Percentiles rank a stretch among this genome's conserved stretches.
Conservation (phyloP, 345 rosid genomes). For the Brassica rapa region DNA sequence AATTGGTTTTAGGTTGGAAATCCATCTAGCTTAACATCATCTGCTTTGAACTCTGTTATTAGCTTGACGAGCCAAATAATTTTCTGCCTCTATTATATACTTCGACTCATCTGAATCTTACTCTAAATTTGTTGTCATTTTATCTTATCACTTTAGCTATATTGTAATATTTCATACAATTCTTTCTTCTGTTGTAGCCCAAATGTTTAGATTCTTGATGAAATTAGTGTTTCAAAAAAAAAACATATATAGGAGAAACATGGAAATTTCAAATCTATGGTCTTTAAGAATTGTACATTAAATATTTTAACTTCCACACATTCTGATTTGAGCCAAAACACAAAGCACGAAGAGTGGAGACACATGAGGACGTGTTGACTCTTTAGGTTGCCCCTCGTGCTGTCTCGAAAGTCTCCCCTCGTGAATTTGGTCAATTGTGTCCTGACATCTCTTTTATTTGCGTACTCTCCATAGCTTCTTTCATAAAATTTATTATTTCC, state of each 20-base stretch:
- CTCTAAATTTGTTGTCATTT: no score
- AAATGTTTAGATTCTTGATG: no score
- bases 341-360: constrained; percentile 24
- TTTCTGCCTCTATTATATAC: no score
- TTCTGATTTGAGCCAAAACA: constrained; percentile 17
- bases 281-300: constrained; percentile 1
- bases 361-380: constrained; percentile 24
- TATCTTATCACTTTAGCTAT: no score
- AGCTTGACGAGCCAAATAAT: no score
- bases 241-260: not conserved
- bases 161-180: no score
- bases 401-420: constrained; percentile 29
- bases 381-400: constrained; percentile 38
- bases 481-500: not conserved
- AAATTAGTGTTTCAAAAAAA: no score
- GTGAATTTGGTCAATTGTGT: constrained; percentile 31
- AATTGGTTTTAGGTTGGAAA: no score
- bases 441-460: constrained; percentile 38
- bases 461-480: constrained; percentile 19
- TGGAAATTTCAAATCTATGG: not conserved
- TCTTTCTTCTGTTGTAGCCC: no score
- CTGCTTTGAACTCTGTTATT: no score
- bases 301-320: constrained; percentile 14
- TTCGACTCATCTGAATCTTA: no score
- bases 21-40: no score